Conservation (phyloP, 768 basidiomycete genomes). For the Dendrothele bispora region DNA sequence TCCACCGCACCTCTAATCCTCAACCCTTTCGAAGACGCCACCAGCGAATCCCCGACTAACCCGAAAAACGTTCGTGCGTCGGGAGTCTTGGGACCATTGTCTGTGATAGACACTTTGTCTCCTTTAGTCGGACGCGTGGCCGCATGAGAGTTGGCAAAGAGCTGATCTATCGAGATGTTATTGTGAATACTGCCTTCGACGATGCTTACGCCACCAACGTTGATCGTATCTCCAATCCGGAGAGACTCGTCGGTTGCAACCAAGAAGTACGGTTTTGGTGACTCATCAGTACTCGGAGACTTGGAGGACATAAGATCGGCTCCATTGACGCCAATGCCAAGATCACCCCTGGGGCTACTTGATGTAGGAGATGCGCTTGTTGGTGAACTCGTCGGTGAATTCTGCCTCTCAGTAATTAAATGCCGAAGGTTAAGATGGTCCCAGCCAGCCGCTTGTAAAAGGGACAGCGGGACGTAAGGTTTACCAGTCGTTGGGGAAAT, state of each 20-base stretch:
- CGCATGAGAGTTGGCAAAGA: conserved; percentile 47
- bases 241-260: conserved; percentile 69
- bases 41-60: neutral
- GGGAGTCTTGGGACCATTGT: neutral
- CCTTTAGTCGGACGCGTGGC: neutral
- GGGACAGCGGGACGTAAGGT: conserved; percentile 65
- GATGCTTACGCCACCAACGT: conserved; percentile 36
- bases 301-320: conserved; percentile 44
- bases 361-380: conserved; percentile 22
- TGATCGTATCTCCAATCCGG: conserved; percentile 72
- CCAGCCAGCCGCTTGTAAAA: conserved; percentile 83
- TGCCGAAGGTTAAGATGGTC: conserved; percentile 65
- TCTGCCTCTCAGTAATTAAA: conserved; percentile 46
- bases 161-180: conserved; percentile 62
- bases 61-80: conserved; percentile 3
- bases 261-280: conserved; percentile 52
- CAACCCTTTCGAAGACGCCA: too few species aligned
- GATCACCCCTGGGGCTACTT: conserved; percentile 52
- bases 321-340: conserved; percentile 60
- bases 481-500: conserved; percentile 68
- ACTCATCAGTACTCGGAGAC: conserved; percentile 21
- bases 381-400: conserved; percentile 69
- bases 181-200: conserved; percentile 23
- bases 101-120: neutral
- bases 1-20: too few species aligned